Percentiles rank a stretch among this genome's conserved stretches.
Evolutionary conservation across 2,329 filamentous ascomycete genomes (phyloP).

Genomic region (Penicillium sp.): DNA sequence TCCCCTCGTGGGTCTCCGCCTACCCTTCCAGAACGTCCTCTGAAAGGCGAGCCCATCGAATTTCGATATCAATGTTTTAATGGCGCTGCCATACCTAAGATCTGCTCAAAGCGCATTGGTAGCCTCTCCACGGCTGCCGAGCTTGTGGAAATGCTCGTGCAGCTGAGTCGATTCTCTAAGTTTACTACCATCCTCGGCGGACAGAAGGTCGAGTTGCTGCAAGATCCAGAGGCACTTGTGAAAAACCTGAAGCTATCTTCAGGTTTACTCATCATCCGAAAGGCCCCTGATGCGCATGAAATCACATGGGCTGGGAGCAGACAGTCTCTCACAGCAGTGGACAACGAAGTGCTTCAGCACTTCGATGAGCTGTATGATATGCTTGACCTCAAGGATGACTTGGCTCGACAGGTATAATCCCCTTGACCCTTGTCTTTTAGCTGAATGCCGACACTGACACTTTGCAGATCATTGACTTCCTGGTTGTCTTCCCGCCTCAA

Average conservation of each 20-base stretch:
- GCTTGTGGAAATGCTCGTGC: slow-evolving; percentile 64
- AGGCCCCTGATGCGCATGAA: slow-evolving; percentile 53
- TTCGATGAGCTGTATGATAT: slow-evolving; percentile 83
- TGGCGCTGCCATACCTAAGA: slow-evolving; percentile 58
- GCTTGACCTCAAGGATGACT: slow-evolving; percentile 68
- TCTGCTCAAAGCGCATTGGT: slow-evolving; percentile 65
- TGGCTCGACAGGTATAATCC: slow-evolving; percentile 63
- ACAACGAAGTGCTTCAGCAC: slow-evolving; percentile 76
- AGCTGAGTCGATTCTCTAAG: slow-evolving; percentile 72
- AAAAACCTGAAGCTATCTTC: slow-evolving; percentile 66
- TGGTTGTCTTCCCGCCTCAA: slow-evolving; percentile 68
- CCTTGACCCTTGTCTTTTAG: neutral
- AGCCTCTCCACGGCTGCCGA: slow-evolving; percentile 69
- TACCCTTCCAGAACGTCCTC: slow-evolving; percentile 54
- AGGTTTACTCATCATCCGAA: slow-evolving; percentile 64
- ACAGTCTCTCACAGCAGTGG: slow-evolving; percentile 61
- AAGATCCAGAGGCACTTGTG: slow-evolving; percentile 61
- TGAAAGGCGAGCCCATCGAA: slow-evolving; percentile 63
- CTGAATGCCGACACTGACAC: slow-evolving; percentile 8
- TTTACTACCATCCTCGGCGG: slow-evolving; percentile 73
- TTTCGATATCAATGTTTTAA: slow-evolving; percentile 75
- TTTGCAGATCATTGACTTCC: slow-evolving; percentile 66
- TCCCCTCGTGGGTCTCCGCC: slow-evolving; percentile 62
- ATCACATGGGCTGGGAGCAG: slow-evolving; percentile 35
- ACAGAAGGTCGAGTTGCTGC: slow-evolving; percentile 61